These are phyloP conservation scores for Nothophaeocryptopus gaeumannii DNA, from an alignment of 2,329 filamentous ascomycete species.

Conservation along the genomic window DNA sequence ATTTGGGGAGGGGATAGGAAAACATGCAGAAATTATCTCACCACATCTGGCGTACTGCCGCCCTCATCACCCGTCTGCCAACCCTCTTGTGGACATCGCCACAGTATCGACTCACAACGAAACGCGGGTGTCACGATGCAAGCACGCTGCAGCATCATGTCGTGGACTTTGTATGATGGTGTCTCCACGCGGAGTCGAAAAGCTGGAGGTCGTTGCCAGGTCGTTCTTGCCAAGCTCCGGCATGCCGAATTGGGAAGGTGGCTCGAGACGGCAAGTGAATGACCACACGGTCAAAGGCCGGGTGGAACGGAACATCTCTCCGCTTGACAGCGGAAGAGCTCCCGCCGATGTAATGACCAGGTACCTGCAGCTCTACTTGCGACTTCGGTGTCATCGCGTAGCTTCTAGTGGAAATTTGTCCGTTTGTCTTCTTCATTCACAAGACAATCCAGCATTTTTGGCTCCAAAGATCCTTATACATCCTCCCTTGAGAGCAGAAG, in stretches of 20 bases:
- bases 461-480: too few species aligned
- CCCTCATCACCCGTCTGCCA: background rate
- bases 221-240: background rate
- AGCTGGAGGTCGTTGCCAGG: conserved; percentile 1
- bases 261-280: background rate
- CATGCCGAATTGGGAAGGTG: conserved; percentile 2
- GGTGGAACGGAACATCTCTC: background rate
- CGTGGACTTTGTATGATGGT: conserved; percentile 2
- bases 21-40: conserved; percentile 3
- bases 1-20: background rate
- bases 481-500: too few species aligned
- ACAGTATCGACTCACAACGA: background rate
- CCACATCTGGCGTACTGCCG: background rate
- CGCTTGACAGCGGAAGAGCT: conserved; percentile 6
- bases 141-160: conserved; percentile 2
- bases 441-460: background rate
- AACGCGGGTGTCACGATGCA: background rate
- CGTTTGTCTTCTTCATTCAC: background rate
- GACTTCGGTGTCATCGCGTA: conserved; percentile 6
- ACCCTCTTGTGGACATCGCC: background rate
- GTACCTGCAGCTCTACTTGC: conserved; percentile 1
- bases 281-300: conserved; percentile 11
- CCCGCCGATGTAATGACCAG: background rate
- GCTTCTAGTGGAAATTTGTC: background rate
- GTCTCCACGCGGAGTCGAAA: conserved; percentile 10